These are phyloP conservation scores for Rehmannia glutinosa DNA, from an alignment of 257 asterid species.

Conservation along the genomic window DNA sequence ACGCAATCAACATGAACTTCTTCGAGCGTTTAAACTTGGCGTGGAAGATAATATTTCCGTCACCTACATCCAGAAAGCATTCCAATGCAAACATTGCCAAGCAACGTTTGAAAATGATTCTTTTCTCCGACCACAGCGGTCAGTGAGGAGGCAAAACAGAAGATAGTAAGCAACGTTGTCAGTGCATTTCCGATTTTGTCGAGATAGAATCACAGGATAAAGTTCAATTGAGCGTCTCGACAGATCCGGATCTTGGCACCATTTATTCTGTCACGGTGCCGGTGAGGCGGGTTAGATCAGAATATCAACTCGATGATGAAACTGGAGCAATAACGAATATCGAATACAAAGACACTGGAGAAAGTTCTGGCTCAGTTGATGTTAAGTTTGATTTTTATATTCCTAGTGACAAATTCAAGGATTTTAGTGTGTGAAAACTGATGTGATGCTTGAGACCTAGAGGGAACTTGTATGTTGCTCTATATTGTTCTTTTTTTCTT, in stretches of 20 bases:
- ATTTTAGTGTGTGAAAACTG: constrained; percentile 23
- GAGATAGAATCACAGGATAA: constrained; percentile 94
- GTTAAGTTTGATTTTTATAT: constrained; percentile 90
- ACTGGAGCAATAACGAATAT: constrained; percentile 68
- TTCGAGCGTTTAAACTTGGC: constrained; percentile 82
- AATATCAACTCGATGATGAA: constrained; percentile 73
- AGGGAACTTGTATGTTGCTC: constrained; percentile 1
- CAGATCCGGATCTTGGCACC: constrained; percentile 87
- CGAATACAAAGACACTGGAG: constrained; percentile 80
- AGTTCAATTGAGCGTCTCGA: constrained; percentile 81
- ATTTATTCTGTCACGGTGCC: constrained; percentile 88
- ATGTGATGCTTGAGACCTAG: constrained; percentile 8
- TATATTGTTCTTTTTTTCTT: neutral
- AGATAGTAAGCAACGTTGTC: constrained; percentile 79
- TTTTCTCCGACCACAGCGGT: constrained; percentile 90
- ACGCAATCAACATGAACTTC: constrained; percentile 67
- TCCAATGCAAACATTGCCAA: constrained; percentile 91
- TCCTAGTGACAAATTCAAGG: constrained; percentile 49
- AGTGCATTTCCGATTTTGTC: constrained; percentile 80
- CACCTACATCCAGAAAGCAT: constrained; percentile 49
- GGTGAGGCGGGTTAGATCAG: constrained; percentile 57
- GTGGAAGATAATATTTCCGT: constrained; percentile 93
- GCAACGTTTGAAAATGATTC: constrained; percentile 89
- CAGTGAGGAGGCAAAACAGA: constrained; percentile 91
- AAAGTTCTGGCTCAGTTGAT: constrained; percentile 81